phyloP scores from a whole-genome alignment of 192 early-diverging fungal species.

The Backusella parvicylindrica region DNA sequence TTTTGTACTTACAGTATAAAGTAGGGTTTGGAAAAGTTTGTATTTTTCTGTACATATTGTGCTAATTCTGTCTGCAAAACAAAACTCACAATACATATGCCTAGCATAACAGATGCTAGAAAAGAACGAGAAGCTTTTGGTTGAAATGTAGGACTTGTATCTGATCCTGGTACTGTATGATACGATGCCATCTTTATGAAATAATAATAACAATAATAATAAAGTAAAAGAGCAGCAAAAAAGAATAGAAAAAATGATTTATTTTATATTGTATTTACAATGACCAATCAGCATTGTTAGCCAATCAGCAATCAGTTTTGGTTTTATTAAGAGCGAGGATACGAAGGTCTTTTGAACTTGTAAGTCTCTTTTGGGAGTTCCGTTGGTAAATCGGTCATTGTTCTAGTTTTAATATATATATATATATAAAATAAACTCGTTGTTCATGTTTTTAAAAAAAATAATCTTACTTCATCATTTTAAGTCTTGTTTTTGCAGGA shows the following conservation, averaged over 20 bases:
- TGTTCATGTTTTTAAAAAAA: no score
- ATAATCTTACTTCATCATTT: constrained; percentile 16
- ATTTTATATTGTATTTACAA: constrained; percentile 1
- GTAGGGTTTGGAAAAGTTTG: constrained; percentile 58
- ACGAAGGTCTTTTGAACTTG: background rate
- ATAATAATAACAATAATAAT: background rate
- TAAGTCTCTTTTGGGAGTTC: background rate
- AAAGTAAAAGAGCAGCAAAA: background rate
- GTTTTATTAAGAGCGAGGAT: background rate
- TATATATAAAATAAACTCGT: background rate
- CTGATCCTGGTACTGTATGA: constrained; percentile 8
- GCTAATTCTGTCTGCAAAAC: constrained; percentile 55
- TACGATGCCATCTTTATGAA: constrained; percentile 2
- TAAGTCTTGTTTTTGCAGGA: constrained; percentile 16
- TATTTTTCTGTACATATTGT: constrained; percentile 54
- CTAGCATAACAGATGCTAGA: constrained; percentile 38
- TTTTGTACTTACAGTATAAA: constrained; percentile 50
- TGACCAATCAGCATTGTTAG: background rate
- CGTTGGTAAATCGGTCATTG: constrained; percentile 3
- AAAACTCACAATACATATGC: constrained; percentile 47
- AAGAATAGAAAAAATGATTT: background rate
- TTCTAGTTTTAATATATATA: background rate
- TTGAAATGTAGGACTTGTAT: background rate
- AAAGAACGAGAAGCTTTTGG: constrained; percentile 11
- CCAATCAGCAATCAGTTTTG: background rate